Evolutionary conservation across 805 yeast genomes (phyloP).

Genomic region (Yamadazyma takamatsuzukensis): DNA sequence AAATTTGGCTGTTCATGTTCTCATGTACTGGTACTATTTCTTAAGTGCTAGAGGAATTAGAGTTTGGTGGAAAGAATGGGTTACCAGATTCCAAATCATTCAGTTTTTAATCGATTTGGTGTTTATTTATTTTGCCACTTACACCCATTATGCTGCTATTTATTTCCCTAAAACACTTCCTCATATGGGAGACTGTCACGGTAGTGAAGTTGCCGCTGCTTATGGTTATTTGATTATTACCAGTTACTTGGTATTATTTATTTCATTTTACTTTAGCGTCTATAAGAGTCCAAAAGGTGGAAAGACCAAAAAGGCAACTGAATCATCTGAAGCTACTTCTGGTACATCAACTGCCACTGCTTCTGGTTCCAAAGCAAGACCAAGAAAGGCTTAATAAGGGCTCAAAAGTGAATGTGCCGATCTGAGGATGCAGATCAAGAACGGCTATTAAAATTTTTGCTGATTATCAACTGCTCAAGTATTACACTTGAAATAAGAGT

Average conservation of each 20-base stretch:
- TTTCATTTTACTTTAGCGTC: constrained; percentile 85
- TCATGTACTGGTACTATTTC: constrained; percentile 98
- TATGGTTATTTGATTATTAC: constrained; percentile 87
- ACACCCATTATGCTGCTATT: constrained; percentile 76
- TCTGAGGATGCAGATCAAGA: no score
- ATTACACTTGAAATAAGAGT: no score
- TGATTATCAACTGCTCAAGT: no score
- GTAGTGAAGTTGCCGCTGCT: constrained; percentile 89
- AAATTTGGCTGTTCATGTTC: constrained; percentile 88
- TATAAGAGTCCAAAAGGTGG: constrained; percentile 51
- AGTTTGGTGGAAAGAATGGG: constrained; percentile 99
- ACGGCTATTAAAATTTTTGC: no score
- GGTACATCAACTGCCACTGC: constrained; percentile 1
- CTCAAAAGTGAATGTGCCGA: not conserved
- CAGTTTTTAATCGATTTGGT: constrained; percentile 88
- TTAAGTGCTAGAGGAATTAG: constrained; percentile 87
- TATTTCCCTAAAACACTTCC: constrained; percentile 68
- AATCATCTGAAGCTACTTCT: not conserved
- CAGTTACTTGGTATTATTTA: constrained; percentile 84
- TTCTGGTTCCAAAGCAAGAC: constrained; percentile 5
- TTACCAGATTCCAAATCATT: constrained; percentile 89
- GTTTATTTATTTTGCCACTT: constrained; percentile 92
- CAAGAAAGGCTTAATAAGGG: constrained; percentile 7
- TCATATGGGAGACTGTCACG: constrained; percentile 70
- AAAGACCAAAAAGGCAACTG: constrained; percentile 11